A percentile compares a stretch with the other conserved stretches of the same genome.
phyloP scores from a whole-genome alignment of 2,329 filamentous ascomycete genomes.

The Aspergillus alliaceus region DNA sequence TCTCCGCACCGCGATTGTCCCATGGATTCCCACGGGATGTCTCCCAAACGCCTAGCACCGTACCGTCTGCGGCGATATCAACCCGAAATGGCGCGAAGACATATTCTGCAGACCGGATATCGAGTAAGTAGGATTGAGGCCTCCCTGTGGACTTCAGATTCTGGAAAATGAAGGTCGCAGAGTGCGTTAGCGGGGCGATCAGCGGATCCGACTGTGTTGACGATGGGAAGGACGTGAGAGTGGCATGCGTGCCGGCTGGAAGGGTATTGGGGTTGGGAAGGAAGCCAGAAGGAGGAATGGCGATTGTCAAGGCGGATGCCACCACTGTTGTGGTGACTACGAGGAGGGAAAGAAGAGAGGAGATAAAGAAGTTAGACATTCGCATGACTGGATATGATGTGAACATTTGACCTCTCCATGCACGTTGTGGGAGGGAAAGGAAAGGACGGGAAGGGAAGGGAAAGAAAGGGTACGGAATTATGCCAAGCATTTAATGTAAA shows the following conservation, averaged over 20 bases:
- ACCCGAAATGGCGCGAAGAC: conserved; percentile 78
- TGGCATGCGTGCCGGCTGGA: conserved; percentile 51
- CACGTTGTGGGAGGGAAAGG: background rate
- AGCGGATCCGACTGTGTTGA: conserved; percentile 43
- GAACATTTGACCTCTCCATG: background rate
- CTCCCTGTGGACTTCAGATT: conserved; percentile 56
- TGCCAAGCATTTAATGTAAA: background rate
- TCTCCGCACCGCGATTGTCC: conserved; percentile 70
- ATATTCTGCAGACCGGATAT: conserved; percentile 73
- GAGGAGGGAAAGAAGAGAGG: conserved; percentile 18
- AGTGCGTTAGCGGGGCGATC: conserved; percentile 65
- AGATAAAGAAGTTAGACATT: conserved; percentile 7
- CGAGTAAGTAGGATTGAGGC: conserved; percentile 69
- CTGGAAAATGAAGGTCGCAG: conserved; percentile 73
- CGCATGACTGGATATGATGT: conserved; percentile 16
- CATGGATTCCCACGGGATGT: conserved; percentile 88
- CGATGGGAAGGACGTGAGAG: conserved; percentile 47
- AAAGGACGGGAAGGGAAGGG: background rate
- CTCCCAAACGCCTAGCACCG: conserved; percentile 69
- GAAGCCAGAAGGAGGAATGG: conserved; percentile 41
- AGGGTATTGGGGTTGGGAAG: conserved; percentile 46
- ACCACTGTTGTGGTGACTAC: conserved; percentile 18
- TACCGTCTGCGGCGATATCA: conserved; percentile 55
- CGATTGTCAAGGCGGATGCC: conserved; percentile 36
- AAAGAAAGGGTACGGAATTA: no score